Evolutionary conservation across 2,329 filamentous ascomycete genomes (phyloP), one percentile per base, ranked within the genome.

Genomic region (Trichoderma koningii): DNA sequence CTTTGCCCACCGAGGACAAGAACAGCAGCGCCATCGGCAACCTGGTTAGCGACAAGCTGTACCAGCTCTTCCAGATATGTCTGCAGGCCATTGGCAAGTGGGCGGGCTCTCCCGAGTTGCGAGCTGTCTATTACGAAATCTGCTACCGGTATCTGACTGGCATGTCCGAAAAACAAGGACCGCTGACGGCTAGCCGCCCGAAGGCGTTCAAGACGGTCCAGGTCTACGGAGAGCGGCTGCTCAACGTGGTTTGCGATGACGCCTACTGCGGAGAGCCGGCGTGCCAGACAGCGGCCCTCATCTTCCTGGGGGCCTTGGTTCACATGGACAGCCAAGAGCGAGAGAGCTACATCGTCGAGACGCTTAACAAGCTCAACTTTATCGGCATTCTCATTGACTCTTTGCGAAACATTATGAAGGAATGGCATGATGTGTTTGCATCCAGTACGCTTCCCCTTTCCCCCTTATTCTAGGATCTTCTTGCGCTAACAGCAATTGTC

Each of bases 241-340:
- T 98, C 66, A 92, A 94, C 70, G 87, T 92, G 28, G 83, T 97
- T 50, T 97, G 93, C 73, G 95, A 99, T 72, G 95, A 99, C 78
- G 93, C 93, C 21, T 94, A 93, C 75, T 88, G 90, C 66, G 92
- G 93, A 45, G 90, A 94, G 72, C 85, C 90, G 44, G 85, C 84
- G 14, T 96, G 92, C 75, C 91, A 96, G 73, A 88, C 96, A 3
- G 89, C 94, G 0, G 93, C 95, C 12, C 81, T 98, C 50, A 85
- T 97, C 44, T 82, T 98, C n/a, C 82, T 99, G 41, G 88, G 90
- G 62, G 86, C 90, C 0, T 78, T 98, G 15, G 87, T 96, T 38
- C 85, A 87, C 50, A 80, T 97, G 60, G 90, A 89, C 52, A 87
- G 86, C 62, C 83, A 87, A 42, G 89, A 94, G 72, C 83, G 87